Conservation (phyloP, 768 basidiomycete genomes). For the Lentinula sp. region DNA sequence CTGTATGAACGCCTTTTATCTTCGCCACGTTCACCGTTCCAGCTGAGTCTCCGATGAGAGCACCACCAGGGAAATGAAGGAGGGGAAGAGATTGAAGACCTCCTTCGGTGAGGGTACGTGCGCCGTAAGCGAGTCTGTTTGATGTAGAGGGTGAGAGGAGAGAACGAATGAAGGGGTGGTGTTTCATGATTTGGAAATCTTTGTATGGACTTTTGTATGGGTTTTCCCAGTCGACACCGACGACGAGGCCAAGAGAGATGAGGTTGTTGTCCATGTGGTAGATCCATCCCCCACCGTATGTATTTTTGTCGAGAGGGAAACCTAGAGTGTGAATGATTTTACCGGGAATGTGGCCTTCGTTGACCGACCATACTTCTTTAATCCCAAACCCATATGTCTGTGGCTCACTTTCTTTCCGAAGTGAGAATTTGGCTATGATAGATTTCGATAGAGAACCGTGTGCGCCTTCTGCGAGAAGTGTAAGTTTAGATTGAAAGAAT, state of each 20-base stretch:
- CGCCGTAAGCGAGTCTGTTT: conserved; percentile 84
- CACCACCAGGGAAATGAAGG: conserved; percentile 88
- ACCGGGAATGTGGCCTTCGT: conserved; percentile 19
- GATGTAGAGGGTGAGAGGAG: conserved; percentile 54
- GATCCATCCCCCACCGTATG: conserved; percentile 90
- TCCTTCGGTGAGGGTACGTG: conserved; percentile 86
- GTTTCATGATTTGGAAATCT: conserved; percentile 94
- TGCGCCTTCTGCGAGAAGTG: conserved; percentile 90
- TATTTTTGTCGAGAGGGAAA: conserved; percentile 80
- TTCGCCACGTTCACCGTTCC: conserved; percentile 96
- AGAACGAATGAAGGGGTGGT: conserved; percentile 86
- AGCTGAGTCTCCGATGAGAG: conserved; percentile 90
- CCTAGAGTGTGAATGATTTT: conserved; percentile 93
- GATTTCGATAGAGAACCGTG: conserved; percentile 88
- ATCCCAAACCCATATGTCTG: conserved; percentile 96
- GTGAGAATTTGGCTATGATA: conserved; percentile 64
- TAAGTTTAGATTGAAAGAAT: conserved; percentile 90
- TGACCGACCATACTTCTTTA: conserved; percentile 96
- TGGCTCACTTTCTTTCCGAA: conserved; percentile 65
- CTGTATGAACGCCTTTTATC: conserved; percentile 98
- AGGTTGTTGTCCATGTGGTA: conserved; percentile 95
- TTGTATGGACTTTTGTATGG: conserved; percentile 89
- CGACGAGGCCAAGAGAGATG: conserved; percentile 84
- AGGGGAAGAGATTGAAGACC: conserved; percentile 87
- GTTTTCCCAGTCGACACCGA: conserved; percentile 93